Base-by-base conservation (phyloP, 495 filamentous ascomycete genomes). In the Talaromyces ruber region DNA sequence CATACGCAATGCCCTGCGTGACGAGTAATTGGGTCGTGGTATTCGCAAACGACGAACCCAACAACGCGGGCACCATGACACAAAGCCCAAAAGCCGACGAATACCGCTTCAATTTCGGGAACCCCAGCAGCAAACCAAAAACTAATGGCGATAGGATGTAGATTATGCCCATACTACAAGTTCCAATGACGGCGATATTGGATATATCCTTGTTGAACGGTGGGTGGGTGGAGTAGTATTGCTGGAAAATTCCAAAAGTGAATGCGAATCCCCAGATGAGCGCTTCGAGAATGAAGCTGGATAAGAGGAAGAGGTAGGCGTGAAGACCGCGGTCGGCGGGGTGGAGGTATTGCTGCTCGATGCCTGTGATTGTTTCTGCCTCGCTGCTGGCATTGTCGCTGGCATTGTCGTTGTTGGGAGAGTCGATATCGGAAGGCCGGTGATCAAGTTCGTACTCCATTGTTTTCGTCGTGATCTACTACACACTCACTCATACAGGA, bases 211-310 rank as follows among this genome's bases (percentile, higher is more conserved):
- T 28, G 50, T 53, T 6, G 74, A 76, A 87, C 63, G 73, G 79
- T 67, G 71, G 61, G 66, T 82, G 75, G 14, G 71, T 74, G 45
- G 62, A 70, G 63, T 84, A 87, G 66, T 86, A 85, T 24, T 79
- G 75, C 63, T 86, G 81, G 47, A 86, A 86, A 11, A 86, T 69
- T 32, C 85, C 85, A 61, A 81, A 90, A 0, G 83, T 78, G 63
- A 83, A 85, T 3, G 85, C 79, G 67, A 89, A 89, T 85, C 85
- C 86, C 86, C 86, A 90, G 24, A 87, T 74, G 11, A 89, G 69
- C n/a, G 75, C 81, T 65, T 90, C 86, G 28, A 89, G 72, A 59
- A 84, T 69, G 69, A 89, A 89, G 64, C 80, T 80, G 4, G 81
- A 83, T 1, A 78, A 73, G 0, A 91, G 75, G 63, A 86, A 87